A percentile compares a stretch with the other conserved stretches of the same genome.
These are phyloP conservation scores for Quillaja saponaria DNA, from an alignment of 306 rosid species.

Conservation along the genomic window DNA sequence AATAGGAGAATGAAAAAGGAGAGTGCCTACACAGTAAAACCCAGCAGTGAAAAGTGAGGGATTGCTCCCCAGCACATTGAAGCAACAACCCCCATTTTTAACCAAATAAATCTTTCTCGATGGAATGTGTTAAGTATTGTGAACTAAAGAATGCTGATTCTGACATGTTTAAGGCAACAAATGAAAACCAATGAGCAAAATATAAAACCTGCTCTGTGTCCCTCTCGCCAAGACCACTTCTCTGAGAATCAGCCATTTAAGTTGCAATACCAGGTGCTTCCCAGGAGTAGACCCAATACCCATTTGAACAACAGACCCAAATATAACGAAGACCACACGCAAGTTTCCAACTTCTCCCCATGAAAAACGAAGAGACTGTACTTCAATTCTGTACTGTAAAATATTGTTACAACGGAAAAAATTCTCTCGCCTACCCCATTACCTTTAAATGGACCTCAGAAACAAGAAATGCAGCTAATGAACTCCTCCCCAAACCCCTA, in stretches of 20 bases:
- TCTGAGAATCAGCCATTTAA: conserved; percentile 93
- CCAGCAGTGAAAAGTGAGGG: neutral
- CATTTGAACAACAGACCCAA: conserved; percentile 60
- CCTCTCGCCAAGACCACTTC: conserved; percentile 58
- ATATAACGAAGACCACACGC: conserved; percentile 41
- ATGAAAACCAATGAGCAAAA: conserved; percentile 14
- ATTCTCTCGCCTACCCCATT: conserved; percentile 49
- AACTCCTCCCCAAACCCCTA: conserved; percentile 26
- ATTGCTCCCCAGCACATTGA: neutral
- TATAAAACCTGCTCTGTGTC: conserved; percentile 81
- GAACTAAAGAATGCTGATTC: too few species aligned
- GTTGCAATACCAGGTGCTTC: conserved; percentile 54
- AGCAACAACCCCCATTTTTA: neutral
- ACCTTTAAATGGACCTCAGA: conserved; percentile 24
- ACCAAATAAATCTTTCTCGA: neutral
- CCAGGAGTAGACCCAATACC: conserved; percentile 56
- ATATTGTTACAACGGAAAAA: conserved; percentile 12
- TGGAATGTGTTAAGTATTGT: too few species aligned
- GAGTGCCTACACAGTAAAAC: neutral
- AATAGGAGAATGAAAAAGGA: neutral
- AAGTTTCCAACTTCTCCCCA: conserved; percentile 59
- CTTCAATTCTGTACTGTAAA: conserved; percentile 30
- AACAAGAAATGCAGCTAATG: conserved; percentile 41
- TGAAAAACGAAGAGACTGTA: conserved; percentile 29
- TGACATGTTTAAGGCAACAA: neutral